Base-by-base conservation (phyloP, 305 asterid genomes). In the Coffea humblotiana region DNA sequence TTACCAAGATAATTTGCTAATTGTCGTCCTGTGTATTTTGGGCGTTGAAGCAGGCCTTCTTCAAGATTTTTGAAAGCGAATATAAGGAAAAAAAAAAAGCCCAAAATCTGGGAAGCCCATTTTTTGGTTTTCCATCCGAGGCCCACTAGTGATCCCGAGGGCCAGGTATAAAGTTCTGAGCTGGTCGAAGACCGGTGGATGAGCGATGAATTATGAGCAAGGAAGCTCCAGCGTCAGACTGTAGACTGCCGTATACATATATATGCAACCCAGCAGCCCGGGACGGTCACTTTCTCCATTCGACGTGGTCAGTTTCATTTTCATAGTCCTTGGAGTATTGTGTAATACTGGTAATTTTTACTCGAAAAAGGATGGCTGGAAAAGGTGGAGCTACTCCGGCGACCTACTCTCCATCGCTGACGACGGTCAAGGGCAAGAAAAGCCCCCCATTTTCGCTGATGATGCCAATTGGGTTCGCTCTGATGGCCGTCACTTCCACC, bases 401-500 rank as follows among this genome's bases (percentile, higher is more conserved):
- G 58, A 95, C 98, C 8, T 95, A 95, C 77, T 89, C 97, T 21
- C 98, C 97, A 25, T 91, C 93, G 18, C 77, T 83, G 37, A 74
- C 90, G 45, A 75, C 87, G 48, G 82, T 81, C 60, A 87, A 83
- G 52, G 83, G 73, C 74, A 88, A 80, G 90, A 90, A 85, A 90
- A 80, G 66, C 82, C 87, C 54, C 82, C 87, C 74, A 58, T 79
- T 74, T 49, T 69, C 11, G 23, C 86, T 63, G 94, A 84, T 70
- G 83, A 84, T 71, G 83, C 92, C 74, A 92, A 90, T 79, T 92
- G 92, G 95, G 90, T 88, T 80, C 93, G 98, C 73, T 91, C 98
- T 49, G 98, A 96, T 54, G 97, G 93, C 76, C 97, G 99, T 66
- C 79, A 85, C 85, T 85, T 84, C 87, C 97, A 91, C 86, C 92